Percentiles rank a stretch among this genome's conserved stretches.
Evolutionary conservation across 495 filamentous ascomycete genomes (phyloP).

Genomic region (Xylaria castorea): DNA sequence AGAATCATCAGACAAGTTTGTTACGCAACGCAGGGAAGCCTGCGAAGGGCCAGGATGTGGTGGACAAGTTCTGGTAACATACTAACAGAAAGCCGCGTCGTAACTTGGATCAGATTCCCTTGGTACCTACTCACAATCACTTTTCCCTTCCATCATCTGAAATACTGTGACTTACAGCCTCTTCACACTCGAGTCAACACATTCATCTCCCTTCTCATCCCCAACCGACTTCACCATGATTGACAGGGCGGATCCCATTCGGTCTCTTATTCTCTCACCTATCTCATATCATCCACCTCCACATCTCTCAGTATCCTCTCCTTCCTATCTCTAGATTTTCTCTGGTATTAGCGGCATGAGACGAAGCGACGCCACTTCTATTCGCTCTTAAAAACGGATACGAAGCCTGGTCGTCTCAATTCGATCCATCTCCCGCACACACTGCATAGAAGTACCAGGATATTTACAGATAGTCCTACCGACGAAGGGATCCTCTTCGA

Average conservation of each 20-base stretch:
- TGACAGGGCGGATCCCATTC: not conserved
- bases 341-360: not conserved
- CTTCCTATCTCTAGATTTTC: not conserved
- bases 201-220: not conserved
- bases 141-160: not conserved
- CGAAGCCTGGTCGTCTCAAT: not conserved
- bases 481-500: not conserved
- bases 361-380: too few relatives aligned
- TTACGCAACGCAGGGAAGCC: not conserved
- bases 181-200: not conserved
- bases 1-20: constrained; percentile 35
- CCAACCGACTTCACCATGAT: not conserved
- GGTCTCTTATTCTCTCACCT: not conserved
- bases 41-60: not conserved
- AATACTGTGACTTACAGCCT: not conserved
- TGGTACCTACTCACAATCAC: not conserved
- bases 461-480: not conserved
- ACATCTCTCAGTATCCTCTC: not conserved
- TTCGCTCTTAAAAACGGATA: not conserved
- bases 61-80: constrained; percentile 18
- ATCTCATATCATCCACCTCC: not conserved
- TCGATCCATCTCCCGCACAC: not conserved
- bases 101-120: not conserved
- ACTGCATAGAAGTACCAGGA: not conserved
- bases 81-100: not conserved